phyloP scores from a whole-genome alignment of 164 flowering plant genomes.

The Vitis rotundifolia region DNA sequence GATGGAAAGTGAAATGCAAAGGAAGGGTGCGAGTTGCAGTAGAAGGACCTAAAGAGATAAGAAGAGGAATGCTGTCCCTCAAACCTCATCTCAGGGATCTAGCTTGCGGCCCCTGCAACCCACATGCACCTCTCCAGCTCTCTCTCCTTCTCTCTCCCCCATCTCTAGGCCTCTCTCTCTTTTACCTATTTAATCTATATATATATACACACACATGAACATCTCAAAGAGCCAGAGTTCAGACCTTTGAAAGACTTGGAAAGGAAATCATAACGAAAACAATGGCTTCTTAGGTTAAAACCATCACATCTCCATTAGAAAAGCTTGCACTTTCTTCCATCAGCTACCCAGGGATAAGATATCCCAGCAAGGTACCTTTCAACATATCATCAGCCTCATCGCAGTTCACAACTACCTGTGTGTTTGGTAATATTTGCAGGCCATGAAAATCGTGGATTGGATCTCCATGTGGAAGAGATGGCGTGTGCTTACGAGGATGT shows the following conservation, averaged over 20 bases:
- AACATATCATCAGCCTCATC: background rate
- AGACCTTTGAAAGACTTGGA: background rate
- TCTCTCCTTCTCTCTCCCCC: background rate
- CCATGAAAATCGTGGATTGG: constrained; percentile 37
- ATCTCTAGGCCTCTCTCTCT: background rate
- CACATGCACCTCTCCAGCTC: constrained; percentile 1
- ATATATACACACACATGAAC: background rate
- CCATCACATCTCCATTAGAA: constrained; percentile 70
- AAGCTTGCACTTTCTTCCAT: constrained; percentile 65
- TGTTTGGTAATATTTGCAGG: constrained; percentile 29
- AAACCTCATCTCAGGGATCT: constrained; percentile 38
- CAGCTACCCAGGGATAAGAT: constrained; percentile 47
- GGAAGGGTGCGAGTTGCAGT: constrained; percentile 22
- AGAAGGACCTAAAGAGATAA: constrained; percentile 11
- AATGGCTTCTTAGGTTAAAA: constrained; percentile 69
- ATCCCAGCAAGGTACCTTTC: constrained; percentile 41
- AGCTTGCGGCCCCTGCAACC: constrained; percentile 17
- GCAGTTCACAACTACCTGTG: background rate
- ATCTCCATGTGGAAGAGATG: constrained; percentile 85
- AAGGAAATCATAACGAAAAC: background rate
- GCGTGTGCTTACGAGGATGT: constrained; percentile 86
- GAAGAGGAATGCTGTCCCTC: constrained; percentile 15
- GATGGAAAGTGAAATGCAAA: too few species aligned
- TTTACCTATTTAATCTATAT: background rate
- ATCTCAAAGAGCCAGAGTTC: background rate